Conservation (phyloP, 2,329 filamentous ascomycete genomes). For the Pyricularia sp. region DNA sequence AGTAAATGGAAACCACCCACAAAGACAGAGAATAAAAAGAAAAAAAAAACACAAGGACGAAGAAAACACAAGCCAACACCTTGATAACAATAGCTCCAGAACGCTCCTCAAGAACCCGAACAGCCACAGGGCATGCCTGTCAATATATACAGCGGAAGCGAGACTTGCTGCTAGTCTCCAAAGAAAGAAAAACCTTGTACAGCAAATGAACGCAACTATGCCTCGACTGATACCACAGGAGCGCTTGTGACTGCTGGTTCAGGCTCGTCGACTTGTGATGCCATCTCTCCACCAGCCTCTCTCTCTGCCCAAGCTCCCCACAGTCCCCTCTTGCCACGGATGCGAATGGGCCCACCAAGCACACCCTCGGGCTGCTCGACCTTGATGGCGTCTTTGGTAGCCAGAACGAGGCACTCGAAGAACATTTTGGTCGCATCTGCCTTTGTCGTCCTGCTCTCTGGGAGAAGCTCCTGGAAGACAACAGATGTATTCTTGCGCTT, state of each 20-base stretch:
- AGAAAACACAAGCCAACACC: constrained; percentile 7
- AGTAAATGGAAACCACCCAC: constrained; percentile 7
- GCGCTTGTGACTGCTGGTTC: constrained; percentile 1
- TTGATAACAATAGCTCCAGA: not conserved
- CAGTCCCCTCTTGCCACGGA: constrained; percentile 84
- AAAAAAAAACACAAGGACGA: not conserved
- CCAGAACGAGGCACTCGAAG: constrained; percentile 89
- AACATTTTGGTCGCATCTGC: constrained; percentile 99
- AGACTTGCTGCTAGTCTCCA: not conserved
- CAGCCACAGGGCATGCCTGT: not conserved
- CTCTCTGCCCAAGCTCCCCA: constrained; percentile 94
- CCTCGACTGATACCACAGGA: constrained; percentile 1
- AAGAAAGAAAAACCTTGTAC: not conserved
- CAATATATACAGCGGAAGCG: constrained; percentile 3
- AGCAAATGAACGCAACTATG: constrained; percentile 14
- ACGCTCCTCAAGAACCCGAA: not conserved
- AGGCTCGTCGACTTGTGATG: not conserved
- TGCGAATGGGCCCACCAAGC: constrained; percentile 67
- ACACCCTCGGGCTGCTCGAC: constrained; percentile 68
- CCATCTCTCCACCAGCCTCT: constrained; percentile 47
- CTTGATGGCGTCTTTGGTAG: constrained; percentile 96
- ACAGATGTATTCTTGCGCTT: constrained; percentile 66
- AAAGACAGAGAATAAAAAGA: not conserved
- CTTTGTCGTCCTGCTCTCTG: constrained; percentile 66
- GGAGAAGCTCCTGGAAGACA: constrained; percentile 82